These are phyloP conservation scores for Mycena belliarum DNA, from an alignment of 768 basidiomycete genomes.

Conservation along the genomic window DNA sequence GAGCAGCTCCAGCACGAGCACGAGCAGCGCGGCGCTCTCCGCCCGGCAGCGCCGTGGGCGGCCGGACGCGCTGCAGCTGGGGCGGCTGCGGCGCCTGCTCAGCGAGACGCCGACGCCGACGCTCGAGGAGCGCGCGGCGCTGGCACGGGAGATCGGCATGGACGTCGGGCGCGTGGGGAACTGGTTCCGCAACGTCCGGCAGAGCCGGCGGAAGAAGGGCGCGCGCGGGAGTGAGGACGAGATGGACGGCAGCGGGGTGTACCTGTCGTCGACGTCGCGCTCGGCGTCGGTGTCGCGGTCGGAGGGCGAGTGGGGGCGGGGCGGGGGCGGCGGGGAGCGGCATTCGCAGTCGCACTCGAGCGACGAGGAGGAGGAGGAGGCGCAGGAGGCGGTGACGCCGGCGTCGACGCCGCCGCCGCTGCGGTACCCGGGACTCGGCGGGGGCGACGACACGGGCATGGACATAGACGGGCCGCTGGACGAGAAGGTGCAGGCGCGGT, in stretches of 20 bases:
- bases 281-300: conserved; percentile 16
- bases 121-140: conserved; percentile 74
- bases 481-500: no score
- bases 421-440: conserved; percentile 41
- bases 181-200: conserved; percentile 85
- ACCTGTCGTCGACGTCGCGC: conserved; percentile 16
- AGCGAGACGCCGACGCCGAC: conserved; percentile 70
- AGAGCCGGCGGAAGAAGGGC: conserved; percentile 77
- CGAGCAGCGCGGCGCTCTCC: conserved; percentile 17
- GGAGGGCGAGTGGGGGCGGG: conserved; percentile 4
- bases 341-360: conserved; percentile 17
- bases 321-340: no score
- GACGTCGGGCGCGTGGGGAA: conserved; percentile 85
- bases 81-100: conserved; percentile 71
- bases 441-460: no score
- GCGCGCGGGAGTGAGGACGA: conserved; percentile 42
- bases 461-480: no score
- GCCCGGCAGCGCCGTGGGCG: conserved; percentile 70
- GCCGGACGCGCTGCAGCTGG: conserved; percentile 77
- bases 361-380: conserved; percentile 22
- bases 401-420: conserved; percentile 31
- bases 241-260: conserved; percentile 31
- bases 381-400: conserved; percentile 20
- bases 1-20: neutral
- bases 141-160: conserved; percentile 82